Evolutionary conservation across 495 filamentous ascomycete genomes (phyloP).

Genomic region (Neurospora tetrasperma): DNA sequence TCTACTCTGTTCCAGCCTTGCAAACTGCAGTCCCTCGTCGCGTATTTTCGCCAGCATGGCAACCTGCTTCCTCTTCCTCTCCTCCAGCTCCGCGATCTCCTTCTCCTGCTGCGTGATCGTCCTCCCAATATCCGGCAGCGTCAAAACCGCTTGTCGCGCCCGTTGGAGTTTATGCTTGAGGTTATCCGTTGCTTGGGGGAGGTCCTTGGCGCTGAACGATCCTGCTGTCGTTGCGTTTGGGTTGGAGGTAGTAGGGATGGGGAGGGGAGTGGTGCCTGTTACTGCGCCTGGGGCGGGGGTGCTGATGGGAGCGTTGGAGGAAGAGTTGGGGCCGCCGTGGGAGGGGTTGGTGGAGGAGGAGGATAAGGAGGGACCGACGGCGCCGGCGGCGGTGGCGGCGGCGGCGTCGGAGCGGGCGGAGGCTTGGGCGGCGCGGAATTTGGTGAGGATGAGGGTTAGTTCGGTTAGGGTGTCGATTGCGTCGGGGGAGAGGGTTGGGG

Average conservation of each 20-base stretch:
- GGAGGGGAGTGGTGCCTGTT: constrained; percentile 22
- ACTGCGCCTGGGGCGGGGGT: constrained; percentile 23
- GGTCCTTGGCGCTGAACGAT: constrained; percentile 60
- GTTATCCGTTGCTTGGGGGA: constrained; percentile 60
- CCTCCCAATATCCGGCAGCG: constrained; percentile 64
- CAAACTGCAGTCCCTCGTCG: constrained; percentile 32
- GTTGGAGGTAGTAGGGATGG: constrained; percentile 1
- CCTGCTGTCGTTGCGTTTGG: constrained; percentile 1
- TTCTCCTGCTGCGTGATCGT: constrained; percentile 66
- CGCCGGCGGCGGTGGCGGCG: constrained; percentile 2
- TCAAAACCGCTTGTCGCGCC: constrained; percentile 56
- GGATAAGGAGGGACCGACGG: neutral
- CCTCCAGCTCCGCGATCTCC: constrained; percentile 70
- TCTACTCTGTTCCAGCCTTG: constrained; percentile 9
- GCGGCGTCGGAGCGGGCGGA: constrained; percentile 4
- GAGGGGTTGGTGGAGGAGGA: constrained; percentile 10
- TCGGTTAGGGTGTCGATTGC: constrained; percentile 79
- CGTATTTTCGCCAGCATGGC: constrained; percentile 38
- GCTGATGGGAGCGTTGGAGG: neutral
- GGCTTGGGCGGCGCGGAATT: constrained; percentile 44
- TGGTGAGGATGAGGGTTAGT: constrained; percentile 64
- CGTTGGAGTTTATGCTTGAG: constrained; percentile 73
- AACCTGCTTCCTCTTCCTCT: constrained; percentile 48
- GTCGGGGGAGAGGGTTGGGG: constrained; percentile 43
- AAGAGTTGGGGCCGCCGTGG: constrained; percentile 1